Base-by-base conservation (phyloP, 192 early-diverging fungal species). In the Coemansia sp. region DNA sequence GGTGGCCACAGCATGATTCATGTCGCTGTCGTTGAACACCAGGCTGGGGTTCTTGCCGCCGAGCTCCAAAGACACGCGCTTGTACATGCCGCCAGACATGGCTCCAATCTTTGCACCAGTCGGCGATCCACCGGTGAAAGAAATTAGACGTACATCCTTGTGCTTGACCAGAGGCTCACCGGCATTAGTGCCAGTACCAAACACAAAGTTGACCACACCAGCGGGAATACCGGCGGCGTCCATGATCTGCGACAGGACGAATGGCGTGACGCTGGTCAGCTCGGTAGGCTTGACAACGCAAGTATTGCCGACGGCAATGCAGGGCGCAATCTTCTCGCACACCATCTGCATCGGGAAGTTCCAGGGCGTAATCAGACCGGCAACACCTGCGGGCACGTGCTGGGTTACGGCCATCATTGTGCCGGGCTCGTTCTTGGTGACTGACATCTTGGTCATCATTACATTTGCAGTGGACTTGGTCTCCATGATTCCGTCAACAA, bases 121-220 rank as follows among this genome's bases (percentile, higher is more conserved):
- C 19, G 60, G 66, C 11, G 91, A 90, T 11, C 85, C 87, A 29
- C 89, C 92, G 8, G 92, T 95, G 67, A 95, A 93, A 3, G 91
- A 89, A 49, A 92, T 68, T 62, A 88, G 84, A 20, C 71, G 67
- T 39, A 94, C 88, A 48, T 85, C 82, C 37, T 65, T 71, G 69
- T 95, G 92, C 54, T 71, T 74, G 29, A 88, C 87, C 3, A 95
- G 84, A 9, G 89, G 82, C 56, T 79, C 82, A 7, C 91, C 92
- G n/a, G 88, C 89, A 16, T 62, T 65, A 19, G 63, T 63, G 29
- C 92, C 92, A 1, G 64, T 83, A 59, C 93, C 93, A 72, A 92
- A 88, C n/a, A 94, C 76, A 73, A 95, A 84, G 70, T 93, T 95
- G 61, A 92, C 75, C 8, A 95, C 93, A 39, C 93, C 92, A 26